A percentile compares a stretch with the other conserved stretches of the same genome.
These are phyloP conservation scores for Kentomonas sorsogonicus DNA, from an alignment of 208 protist genomes.

Conservation along the genomic window DNA sequence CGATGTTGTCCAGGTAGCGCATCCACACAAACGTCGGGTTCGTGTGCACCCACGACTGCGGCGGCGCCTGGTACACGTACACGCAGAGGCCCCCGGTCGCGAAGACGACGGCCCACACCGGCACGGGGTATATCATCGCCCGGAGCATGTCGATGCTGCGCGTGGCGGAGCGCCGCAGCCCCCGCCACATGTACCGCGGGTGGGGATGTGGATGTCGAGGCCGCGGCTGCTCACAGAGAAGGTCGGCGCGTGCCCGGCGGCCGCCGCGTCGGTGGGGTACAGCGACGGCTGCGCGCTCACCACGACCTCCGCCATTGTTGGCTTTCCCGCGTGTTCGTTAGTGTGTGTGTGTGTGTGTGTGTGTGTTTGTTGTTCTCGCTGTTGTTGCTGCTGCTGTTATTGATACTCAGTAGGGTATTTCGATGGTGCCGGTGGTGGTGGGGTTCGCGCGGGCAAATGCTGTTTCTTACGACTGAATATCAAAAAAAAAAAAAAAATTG, in stretches of 20 bases:
- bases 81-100: slow-evolving; percentile 33
- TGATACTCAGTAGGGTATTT: too few species aligned
- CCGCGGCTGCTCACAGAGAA: slow-evolving; percentile 23
- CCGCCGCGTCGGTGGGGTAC: not conserved
- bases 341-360: not conserved
- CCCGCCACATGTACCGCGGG: slow-evolving; percentile 40
- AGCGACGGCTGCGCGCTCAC: not conserved
- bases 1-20: slow-evolving; percentile 44
- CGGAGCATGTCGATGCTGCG: slow-evolving; percentile 54
- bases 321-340: not conserved
- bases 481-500: slow-evolving; percentile 6
- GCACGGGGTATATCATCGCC: slow-evolving; percentile 51
- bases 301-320: not conserved
- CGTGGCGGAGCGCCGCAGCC: slow-evolving; percentile 29
- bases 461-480: too few species aligned
- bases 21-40: slow-evolving; percentile 33
- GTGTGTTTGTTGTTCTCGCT: too few species aligned
- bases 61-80: slow-evolving; percentile 32
- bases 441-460: too few species aligned
- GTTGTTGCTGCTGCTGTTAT: too few species aligned
- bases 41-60: slow-evolving; percentile 26
- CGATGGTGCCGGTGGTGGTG: too few species aligned
- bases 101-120: slow-evolving; percentile 37
- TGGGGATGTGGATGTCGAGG: slow-evolving; percentile 69
- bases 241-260: not conserved